These are phyloP conservation scores for Ascosphaera acerosa DNA, from an alignment of 2,329 filamentous ascomycete species.

Conservation along the genomic window DNA sequence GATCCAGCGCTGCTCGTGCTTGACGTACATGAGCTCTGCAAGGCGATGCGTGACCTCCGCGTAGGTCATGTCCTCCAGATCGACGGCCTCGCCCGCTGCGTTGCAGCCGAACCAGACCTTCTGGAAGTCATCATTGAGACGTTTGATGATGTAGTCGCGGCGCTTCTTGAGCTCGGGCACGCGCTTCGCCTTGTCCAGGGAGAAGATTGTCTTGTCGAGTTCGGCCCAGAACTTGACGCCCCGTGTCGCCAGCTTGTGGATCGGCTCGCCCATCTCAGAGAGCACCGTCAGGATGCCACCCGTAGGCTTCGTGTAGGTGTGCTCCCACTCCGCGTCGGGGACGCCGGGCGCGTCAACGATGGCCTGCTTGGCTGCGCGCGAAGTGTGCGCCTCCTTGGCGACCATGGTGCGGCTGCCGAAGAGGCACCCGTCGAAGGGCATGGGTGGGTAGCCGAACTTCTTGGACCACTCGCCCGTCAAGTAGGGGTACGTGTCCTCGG, in stretches of 20 bases:
- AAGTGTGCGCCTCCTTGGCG: conserved; percentile 75
- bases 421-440: conserved; percentile 82
- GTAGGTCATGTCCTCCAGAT: conserved; percentile 92
- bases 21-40: conserved; percentile 76
- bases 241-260: conserved; percentile 92
- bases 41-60: conserved; percentile 64
- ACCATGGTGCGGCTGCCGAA: conserved; percentile 92
- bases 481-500: conserved; percentile 80
- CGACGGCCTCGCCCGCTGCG: conserved; percentile 51
- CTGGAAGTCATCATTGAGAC: conserved; percentile 86
- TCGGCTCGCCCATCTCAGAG: conserved; percentile 98
- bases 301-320: conserved; percentile 73
- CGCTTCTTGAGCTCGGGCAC: conserved; percentile 70
- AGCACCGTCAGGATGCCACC: conserved; percentile 90
- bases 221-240: conserved; percentile 95
- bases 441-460: conserved; percentile 64
- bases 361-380: conserved; percentile 64
- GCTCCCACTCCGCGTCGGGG: conserved; percentile 65
- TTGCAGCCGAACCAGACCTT: conserved; percentile 93
- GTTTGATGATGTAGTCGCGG: conserved; percentile 77
- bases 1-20: conserved; percentile 78
- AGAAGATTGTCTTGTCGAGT: conserved; percentile 98
- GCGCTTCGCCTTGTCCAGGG: conserved; percentile 81
- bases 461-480: conserved; percentile 73
- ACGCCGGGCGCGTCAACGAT: conserved; percentile 70